Percentiles rank a stretch among this genome's conserved stretches.
phyloP scores from a whole-genome alignment of 768 basidiomycete species.

The Leccinellum luteum region DNA sequence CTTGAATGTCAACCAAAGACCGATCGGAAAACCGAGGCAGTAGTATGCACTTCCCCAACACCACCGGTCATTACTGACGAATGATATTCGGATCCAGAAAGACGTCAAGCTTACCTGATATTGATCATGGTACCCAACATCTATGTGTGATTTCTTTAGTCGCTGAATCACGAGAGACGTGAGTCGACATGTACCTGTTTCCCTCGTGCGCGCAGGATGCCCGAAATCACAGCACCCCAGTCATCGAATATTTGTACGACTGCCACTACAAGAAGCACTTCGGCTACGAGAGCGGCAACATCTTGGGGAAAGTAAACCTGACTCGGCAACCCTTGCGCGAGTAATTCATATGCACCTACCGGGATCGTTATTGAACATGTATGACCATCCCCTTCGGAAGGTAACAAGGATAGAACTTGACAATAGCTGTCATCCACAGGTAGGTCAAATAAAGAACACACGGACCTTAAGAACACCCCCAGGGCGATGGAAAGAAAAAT shows the following conservation, averaged over 20 bases:
- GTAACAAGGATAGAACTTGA: constrained; percentile 50
- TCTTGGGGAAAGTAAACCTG: constrained; percentile 7
- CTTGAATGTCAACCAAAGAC: constrained; percentile 73
- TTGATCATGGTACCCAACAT: constrained; percentile 79
- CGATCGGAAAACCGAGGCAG: constrained; percentile 77
- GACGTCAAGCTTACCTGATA: constrained; percentile 46
- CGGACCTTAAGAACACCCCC: constrained; percentile 59
- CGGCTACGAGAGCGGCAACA: constrained; percentile 42
- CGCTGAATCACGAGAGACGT: not conserved
- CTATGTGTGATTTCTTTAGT: constrained; percentile 30
- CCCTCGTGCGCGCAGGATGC: constrained; percentile 80
- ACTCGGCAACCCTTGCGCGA: not conserved
- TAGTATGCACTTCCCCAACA: constrained; percentile 60
- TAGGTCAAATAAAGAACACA: not conserved
- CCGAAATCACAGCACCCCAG: constrained; percentile 63
- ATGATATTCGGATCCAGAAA: not conserved
- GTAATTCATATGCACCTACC: constrained; percentile 31
- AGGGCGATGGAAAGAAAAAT: constrained; percentile 63
- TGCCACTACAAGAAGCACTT: constrained; percentile 72
- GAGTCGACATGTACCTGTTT: constrained; percentile 50
- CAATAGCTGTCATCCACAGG: not conserved
- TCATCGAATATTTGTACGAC: constrained; percentile 85
- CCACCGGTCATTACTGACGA: not conserved
- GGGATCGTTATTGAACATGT: constrained; percentile 70
- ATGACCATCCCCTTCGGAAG: constrained; percentile 67